Evolutionary conservation across 2,329 filamentous ascomycete species (phyloP), one percentile per base, ranked within the genome.

Genomic region (Diaporthe vexans): DNA sequence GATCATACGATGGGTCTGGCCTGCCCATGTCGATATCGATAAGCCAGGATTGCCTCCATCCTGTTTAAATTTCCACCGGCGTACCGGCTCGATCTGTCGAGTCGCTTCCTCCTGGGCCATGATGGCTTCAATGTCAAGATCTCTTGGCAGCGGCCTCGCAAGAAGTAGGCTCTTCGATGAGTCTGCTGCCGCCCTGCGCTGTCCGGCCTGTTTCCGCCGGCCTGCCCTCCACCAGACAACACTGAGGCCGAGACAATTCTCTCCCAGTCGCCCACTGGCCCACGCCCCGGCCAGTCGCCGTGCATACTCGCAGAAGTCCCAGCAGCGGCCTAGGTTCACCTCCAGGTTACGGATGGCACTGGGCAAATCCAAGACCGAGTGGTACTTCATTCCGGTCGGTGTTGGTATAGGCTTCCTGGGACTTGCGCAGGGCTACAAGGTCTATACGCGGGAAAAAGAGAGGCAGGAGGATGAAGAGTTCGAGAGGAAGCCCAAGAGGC

Each of bases 371-470:
- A 90, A 87, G 82, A 88, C 97, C 76, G 91, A 94, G 86, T 98
- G 95, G 95, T 94, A 95, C 83, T 94, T 94, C 61, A 97, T 98
- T 78, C 95, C 95, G 29, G 90, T 98, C 72, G 94, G 93, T 35
- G 88, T 98, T 29, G 95, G 95, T 75, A 92, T 98, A 79, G 94
- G 91, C 73, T 95, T 97, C 80, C 88, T 98, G 11, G 95, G 95
- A 33, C 86, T 94, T 69, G 88, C 95, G 68, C 95, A 98, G 79
- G 92, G 97, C 82, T 97, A 96, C 83, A 94, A 94, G 81, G 90
- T 94, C 72, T 91, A 86, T 19, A 81, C 77, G 33, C 82, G 88
- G n/a, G 87, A 91, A 75, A 87, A 89, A 77, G 88, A 90, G 77
- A 87, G 85, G 79, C 80, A 86, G 56, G 83, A 86, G 74, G 85